phyloP scores from a whole-genome alignment of 345 rosid genomes.

The Eucalyptus curtisii region DNA sequence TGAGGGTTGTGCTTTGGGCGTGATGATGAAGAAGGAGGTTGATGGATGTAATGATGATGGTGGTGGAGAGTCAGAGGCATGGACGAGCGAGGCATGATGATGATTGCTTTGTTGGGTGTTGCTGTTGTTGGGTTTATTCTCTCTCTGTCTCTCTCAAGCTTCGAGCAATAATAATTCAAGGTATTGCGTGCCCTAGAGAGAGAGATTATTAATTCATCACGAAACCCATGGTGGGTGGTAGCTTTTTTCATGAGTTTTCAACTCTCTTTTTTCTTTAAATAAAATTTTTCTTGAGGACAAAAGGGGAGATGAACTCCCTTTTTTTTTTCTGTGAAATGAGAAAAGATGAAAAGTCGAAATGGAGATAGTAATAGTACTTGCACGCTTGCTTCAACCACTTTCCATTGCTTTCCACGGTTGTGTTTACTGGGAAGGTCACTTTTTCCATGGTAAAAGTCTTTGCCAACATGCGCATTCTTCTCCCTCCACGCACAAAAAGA shows the following conservation, averaged over 20 bases:
- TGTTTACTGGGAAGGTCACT: neutral
- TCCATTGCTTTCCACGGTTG: neutral
- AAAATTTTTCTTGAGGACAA: neutral
- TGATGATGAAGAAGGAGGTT: neutral
- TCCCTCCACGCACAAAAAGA: neutral
- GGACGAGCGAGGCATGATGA: conserved; percentile 28
- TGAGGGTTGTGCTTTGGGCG: conserved; percentile 1
- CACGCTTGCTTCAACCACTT: neutral
- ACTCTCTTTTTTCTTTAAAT: neutral
- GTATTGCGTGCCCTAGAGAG: neutral
- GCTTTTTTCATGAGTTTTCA: conserved; percentile 11
- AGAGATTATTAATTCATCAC: conserved; percentile 7
- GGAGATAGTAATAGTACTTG: neutral
- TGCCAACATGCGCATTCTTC: neutral
- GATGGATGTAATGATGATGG: conserved; percentile 27
- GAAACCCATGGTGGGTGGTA: conserved; percentile 8
- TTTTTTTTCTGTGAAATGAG: neutral
- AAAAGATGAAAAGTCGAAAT: neutral
- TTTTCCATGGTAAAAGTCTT: neutral
- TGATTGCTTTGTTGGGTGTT: conserved; percentile 16
- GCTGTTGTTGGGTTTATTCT: neutral
- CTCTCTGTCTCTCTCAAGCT: neutral
- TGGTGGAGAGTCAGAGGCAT: conserved; percentile 19
- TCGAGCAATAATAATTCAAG: neutral
- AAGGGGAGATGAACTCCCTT: neutral